Percentiles rank a stretch among this genome's conserved stretches.
These are phyloP conservation scores for Microthlaspi erraticum DNA, from an alignment of 345 rosid species.

Conservation along the genomic window DNA sequence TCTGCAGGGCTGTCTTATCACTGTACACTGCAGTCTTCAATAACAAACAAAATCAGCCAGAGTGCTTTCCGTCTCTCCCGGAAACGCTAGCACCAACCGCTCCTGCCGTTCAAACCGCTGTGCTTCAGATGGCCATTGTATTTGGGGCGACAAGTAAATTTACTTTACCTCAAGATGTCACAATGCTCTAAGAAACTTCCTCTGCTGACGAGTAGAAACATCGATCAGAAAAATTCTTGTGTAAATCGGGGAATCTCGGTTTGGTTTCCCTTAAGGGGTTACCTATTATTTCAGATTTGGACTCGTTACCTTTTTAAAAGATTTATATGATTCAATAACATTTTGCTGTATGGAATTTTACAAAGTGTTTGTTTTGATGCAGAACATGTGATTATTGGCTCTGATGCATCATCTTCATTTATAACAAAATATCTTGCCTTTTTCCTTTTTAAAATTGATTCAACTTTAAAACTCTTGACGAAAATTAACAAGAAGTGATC, in stretches of 20 bases:
- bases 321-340: constrained; percentile 23
- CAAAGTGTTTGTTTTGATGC: constrained; percentile 1
- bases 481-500: not conserved
- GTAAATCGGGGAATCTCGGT: constrained; percentile 31
- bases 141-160: constrained; percentile 66
- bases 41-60: constrained; percentile 73
- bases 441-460: too few species aligned
- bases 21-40: constrained; percentile 54
- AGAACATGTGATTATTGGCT: constrained; percentile 26
- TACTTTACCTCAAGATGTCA: constrained; percentile 53
- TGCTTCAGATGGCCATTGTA: constrained; percentile 65
- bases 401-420: constrained; percentile 21
- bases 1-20: constrained; percentile 72
- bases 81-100: constrained; percentile 53
- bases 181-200: constrained; percentile 41
- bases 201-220: constrained; percentile 13
- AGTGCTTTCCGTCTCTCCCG: constrained; percentile 78
- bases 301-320: not conserved
- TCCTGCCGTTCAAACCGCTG: constrained; percentile 50
- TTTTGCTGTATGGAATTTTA: constrained; percentile 20
- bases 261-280: constrained; percentile 25
- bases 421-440: not conserved
- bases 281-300: constrained; percentile 15
- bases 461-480: too few species aligned
- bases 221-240: constrained; percentile 9